Evolutionary conservation across 495 filamentous ascomycete species (phyloP).

Genomic region (Penicillium simplicissimum): DNA sequence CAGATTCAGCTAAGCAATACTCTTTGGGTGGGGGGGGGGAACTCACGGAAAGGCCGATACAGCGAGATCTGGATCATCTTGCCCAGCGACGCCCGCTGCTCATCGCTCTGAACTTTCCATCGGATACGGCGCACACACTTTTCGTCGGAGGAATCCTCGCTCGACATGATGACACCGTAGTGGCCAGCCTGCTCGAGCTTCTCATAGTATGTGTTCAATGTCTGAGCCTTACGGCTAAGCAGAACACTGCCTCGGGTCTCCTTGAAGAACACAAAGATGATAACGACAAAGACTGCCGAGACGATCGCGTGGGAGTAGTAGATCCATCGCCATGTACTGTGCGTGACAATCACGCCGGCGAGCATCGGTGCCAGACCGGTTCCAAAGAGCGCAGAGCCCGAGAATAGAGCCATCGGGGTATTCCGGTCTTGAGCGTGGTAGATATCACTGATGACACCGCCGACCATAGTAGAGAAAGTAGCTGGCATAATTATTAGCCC

Average conservation of each 20-base stretch:
- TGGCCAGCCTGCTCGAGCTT: constrained; percentile 65
- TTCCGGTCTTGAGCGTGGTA: constrained; percentile 80
- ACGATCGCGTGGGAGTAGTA: constrained; percentile 84
- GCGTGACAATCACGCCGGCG: constrained; percentile 67
- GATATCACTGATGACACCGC: constrained; percentile 87
- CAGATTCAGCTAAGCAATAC: neutral
- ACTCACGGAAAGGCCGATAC: constrained; percentile 72
- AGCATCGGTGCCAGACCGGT: constrained; percentile 80
- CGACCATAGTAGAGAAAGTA: constrained; percentile 91
- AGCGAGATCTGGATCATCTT: constrained; percentile 74
- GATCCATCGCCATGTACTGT: constrained; percentile 79
- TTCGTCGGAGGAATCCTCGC: constrained; percentile 32
- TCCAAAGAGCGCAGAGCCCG: constrained; percentile 71
- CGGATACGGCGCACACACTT: constrained; percentile 59
- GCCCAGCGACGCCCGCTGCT: constrained; percentile 67
- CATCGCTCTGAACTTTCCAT: constrained; percentile 84
- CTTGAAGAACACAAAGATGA: constrained; percentile 67
- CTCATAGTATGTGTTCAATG: constrained; percentile 80
- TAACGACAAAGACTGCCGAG: constrained; percentile 60
- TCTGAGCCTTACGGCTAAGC: constrained; percentile 70
- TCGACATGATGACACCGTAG: constrained; percentile 57
- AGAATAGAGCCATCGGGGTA: constrained; percentile 87
- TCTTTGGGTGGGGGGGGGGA: too few species aligned
- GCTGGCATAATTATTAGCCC: constrained; percentile 24
- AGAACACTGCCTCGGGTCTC: constrained; percentile 86